Base-by-base conservation (phyloP, 768 basidiomycete species). In the Cubamyces lactineus region DNA sequence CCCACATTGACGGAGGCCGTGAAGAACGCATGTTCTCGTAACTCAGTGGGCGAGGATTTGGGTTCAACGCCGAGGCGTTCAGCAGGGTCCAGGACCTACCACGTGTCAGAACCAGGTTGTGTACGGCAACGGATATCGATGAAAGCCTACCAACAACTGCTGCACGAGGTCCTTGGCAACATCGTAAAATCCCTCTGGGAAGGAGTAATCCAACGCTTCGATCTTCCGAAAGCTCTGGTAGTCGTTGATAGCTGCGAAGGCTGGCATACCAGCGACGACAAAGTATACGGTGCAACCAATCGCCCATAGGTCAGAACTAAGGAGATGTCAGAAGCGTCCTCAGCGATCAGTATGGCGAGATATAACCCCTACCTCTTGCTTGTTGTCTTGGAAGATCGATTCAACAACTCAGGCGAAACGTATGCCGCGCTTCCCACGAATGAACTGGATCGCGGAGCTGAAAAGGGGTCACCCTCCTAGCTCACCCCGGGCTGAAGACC, bases 181-280 rank as follows among this genome's bases (percentile, higher is more conserved):
- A 7, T 64, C 62, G 15, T 64, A 64, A 9, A 64, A 64, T 1
- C 48, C 53, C 3, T 64, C 62, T 0, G 57, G 53, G 42, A 64
- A 64, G 5, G 47, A 55, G 42, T 64, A 64, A 49, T 59, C 53
- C 11, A 64, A 48, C 3, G 62, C 52, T n/a, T 64, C 62, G 21
- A 64, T 64, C 38, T 64, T 64, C 30, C 62, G 62, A 48, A 64
- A 64, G 48, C 62, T 64, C 48, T 64, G 62, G 53, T 64, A 64
- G 53, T 64, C 62, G 26, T 64, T 64, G 47, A 64, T 64, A 2
- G 62, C 62, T 12, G 57, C 52, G 34, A 64, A 64, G 1, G 62
- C 52, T 0, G 62, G 62, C 0, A 38, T 21, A 5, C 62, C 62
- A 12, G 62, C 62, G 30, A 64, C 23, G 13, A 64, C 21, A 49